Evolutionary conservation across 495 filamentous ascomycete species (phyloP).

Genomic region (Penicillium antarcticum): DNA sequence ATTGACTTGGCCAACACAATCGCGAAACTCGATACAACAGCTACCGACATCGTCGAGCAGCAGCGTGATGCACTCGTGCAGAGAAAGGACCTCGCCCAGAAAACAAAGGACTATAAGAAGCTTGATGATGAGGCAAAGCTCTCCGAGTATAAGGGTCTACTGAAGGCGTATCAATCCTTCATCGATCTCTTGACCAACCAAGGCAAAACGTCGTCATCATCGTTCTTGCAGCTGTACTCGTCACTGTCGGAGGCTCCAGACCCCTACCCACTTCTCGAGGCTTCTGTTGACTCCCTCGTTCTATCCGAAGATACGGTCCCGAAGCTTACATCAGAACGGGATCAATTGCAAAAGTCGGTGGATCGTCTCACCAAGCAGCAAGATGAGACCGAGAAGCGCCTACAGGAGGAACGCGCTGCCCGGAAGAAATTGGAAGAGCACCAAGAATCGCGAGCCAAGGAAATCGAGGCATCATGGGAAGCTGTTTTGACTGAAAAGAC

Average conservation of each 20-base stretch:
- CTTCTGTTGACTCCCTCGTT: constrained; percentile 89
- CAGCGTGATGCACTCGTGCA: constrained; percentile 91
- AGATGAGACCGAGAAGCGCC: constrained; percentile 73
- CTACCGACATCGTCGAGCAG: constrained; percentile 86
- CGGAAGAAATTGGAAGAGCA: constrained; percentile 72
- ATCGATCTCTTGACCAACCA: constrained; percentile 95
- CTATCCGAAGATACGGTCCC: constrained; percentile 87
- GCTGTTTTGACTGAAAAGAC: constrained; percentile 92
- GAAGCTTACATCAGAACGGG: constrained; percentile 80
- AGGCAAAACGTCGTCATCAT: constrained; percentile 84
- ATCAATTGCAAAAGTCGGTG: constrained; percentile 77
- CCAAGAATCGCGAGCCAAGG: constrained; percentile 73
- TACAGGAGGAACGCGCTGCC: constrained; percentile 69
- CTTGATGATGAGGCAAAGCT: constrained; percentile 88
- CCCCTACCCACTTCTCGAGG: constrained; percentile 93
- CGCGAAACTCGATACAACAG: constrained; percentile 83
- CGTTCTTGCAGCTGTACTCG: constrained; percentile 89
- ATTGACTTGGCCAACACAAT: constrained; percentile 86
- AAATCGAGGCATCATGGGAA: constrained; percentile 85
- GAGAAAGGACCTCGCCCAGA: constrained; percentile 94
- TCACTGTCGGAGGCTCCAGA: constrained; percentile 93
- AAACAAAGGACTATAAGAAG: constrained; percentile 97
- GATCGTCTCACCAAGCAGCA: constrained; percentile 84
- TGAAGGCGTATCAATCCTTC: constrained; percentile 97
- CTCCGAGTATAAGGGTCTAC: constrained; percentile 77